These are phyloP conservation scores for Vaccinium myrtillus DNA, from an alignment of 148 eudicot genomes.

Conservation along the genomic window DNA sequence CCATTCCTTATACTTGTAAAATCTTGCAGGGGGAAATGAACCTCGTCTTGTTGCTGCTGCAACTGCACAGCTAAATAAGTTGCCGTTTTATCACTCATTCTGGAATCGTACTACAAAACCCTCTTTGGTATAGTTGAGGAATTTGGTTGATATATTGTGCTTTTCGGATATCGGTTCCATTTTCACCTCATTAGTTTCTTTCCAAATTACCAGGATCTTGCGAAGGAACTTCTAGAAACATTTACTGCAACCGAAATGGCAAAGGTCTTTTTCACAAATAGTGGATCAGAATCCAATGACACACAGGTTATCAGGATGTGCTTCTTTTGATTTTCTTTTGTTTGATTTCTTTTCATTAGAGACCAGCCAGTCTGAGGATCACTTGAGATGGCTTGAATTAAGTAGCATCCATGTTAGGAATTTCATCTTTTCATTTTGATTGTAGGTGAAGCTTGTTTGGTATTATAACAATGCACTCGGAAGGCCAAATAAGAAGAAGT, in stretches of 20 bases:
- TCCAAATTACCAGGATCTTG: conserved; percentile 65
- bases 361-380: neutral
- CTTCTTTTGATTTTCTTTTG: neutral
- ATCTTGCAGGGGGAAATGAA: conserved; percentile 81
- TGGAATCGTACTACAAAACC: conserved; percentile 98
- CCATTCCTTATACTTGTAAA: neutral
- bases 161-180: neutral
- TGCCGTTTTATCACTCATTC: conserved; percentile 96
- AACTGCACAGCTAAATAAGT: conserved; percentile 61
- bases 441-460: conserved; percentile 98
- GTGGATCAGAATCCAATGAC: conserved; percentile 99
- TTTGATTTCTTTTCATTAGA: neutral
- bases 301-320: conserved; percentile 56
- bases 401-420: neutral
- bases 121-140: conserved; percentile 54
- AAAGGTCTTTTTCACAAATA: conserved; percentile 86
- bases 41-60: conserved; percentile 93
- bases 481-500: conserved; percentile 91
- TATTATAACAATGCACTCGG: conserved; percentile 97
- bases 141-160: neutral
- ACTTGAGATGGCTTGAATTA: neutral
- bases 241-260: conserved; percentile 83
- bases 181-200: neutral
- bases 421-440: conserved; percentile 10
- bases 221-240: conserved; percentile 66